Evolutionary conservation across 371 early-diverging fungal species (phyloP), one percentile per base, ranked within the genome.

Genomic region (Actinomortierella wolfii): DNA sequence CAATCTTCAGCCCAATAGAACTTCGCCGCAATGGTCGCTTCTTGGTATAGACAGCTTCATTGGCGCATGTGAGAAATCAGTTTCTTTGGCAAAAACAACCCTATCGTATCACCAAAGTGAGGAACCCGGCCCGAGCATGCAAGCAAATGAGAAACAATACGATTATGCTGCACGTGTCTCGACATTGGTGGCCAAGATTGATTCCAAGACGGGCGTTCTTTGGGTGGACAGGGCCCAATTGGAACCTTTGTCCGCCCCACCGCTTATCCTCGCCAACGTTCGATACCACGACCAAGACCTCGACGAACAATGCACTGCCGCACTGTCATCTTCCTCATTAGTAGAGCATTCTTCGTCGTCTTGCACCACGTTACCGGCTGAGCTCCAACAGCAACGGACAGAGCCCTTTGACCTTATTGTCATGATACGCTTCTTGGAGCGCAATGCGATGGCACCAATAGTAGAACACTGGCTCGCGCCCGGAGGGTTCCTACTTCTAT

Each of bases 341-440:
- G 11, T 11, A 34, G 7, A 34, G 4, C 34, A 4, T 6, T 11
- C 34, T 23, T 42, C 18, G 18, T 41, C 23, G 41, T 24, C 44
- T 4, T 11, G 7, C 34, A 34, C 34, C 7, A 28, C 7, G 51
- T 15, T n/a, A 11, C 8, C 11, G 26, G 20, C n/a, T n/a, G n/a
- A n/a, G n/a, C n/a, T n/a, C n/a, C n/a, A n/a, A n/a, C n/a, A n/a
- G n/a, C n/a, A 8, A 42, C 40, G 17, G 60, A 53, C 39, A 11
- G 51, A 52, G 11, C 60, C 45, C 0, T 61, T 61, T 47, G 62
- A 61, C 20, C 52, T 61, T 1, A 44, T 61, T 7, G 25, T 61
- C 34, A 61, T 61, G 55, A 61, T 61, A 44, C 62, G 62, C 14
- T 61, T 61, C 20, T 39, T 61, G 1, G 51, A 61, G 24, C 62